Evolutionary conservation across 108 stramenopile species (phyloP), one percentile per base, ranked within the genome.

Genomic region (Cyclotella atomus): DNA sequence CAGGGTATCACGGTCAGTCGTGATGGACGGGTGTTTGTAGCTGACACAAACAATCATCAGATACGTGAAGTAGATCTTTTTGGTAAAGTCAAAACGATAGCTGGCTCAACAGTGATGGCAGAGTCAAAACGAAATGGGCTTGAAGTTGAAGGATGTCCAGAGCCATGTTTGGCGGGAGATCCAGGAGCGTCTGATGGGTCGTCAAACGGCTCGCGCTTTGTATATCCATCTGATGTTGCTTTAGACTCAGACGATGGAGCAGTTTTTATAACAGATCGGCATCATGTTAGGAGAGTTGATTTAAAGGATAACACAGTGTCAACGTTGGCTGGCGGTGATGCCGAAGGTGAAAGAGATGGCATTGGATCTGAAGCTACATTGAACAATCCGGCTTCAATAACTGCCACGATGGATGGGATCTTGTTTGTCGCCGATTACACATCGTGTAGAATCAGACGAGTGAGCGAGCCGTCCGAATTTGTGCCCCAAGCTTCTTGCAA

Each of bases 11-110:
- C 75, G 19, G 92, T 89, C 0, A 76, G 81, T 69, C 75, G 76
- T 44, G 63, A 73, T 41, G 87, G 88, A 25, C 56, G 64, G 54
- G 80, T 94, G 24, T 87, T 83, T 53, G 92, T 96, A 0, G 95
- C 93, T 6, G 95, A 96, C 59, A 93, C 90, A n/a, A 83, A 91
- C 85, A 96, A 96, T 68, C 89, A 90, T 67, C 61, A 89, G 2
- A 41, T 96, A 2, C 60, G 95, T 23, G 44, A 57, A 69, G 73
- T 94, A 25, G 79, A 86, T 61, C 57, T 32, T 35, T 82, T 85
- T 55, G 88, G 88, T 10, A 75, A 29, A 19, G 81, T 70, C 23
- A 55, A 44, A 46, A 95, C 93, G 7, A 59, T 94, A 47, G 91
- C 91, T 85, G 76, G 83, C 8, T 65, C 80, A 23, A 43, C 60